A percentile compares a stretch with the other conserved stretches of the same genome.
These are phyloP conservation scores for Rhodomyrtus psidioides DNA, from an alignment of 441 rosid species.

Conservation along the genomic window DNA sequence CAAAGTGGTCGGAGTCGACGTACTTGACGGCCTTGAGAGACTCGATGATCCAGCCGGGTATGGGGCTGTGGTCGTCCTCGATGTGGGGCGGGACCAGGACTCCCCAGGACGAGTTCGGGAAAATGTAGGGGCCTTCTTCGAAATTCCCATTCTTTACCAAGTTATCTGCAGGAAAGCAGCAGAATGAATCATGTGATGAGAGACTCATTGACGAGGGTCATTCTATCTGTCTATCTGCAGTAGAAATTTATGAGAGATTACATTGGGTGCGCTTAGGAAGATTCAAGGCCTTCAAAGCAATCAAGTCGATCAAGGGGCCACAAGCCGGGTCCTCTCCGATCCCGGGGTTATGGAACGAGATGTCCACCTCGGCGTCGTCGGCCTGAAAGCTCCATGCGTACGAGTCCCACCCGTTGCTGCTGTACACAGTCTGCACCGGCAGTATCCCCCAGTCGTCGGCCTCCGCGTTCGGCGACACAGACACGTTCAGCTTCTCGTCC, in stretches of 20 bases:
- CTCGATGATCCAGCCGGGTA: not conserved
- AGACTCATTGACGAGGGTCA: not conserved
- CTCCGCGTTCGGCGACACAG: not conserved
- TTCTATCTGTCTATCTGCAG: too few relatives aligned
- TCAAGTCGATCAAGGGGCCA: not conserved
- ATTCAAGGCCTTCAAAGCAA: not conserved
- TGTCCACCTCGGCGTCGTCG: not conserved
- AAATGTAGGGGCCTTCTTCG: not conserved
- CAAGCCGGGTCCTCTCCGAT: not conserved
- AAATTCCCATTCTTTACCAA: not conserved
- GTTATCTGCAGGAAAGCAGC: not conserved
- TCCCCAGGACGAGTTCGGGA: not conserved
- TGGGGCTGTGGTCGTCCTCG: not conserved
- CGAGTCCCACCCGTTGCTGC: slow-evolving; percentile 1
- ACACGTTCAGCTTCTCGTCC: not conserved
- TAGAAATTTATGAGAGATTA: not conserved
- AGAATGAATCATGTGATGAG: not conserved
- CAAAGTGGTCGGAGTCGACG: not conserved
- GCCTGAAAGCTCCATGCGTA: not conserved
- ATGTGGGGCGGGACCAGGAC: not conserved
- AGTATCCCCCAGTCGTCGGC: not conserved
- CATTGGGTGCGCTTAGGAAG: not conserved
- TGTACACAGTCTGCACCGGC: not conserved
- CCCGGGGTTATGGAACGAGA: not conserved
- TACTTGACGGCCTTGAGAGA: slow-evolving; percentile 1